A percentile compares a stretch with the other conserved stretches of the same genome.
Evolutionary conservation across 345 rosid genomes (phyloP).

Genomic region (Salix koriyanagi): DNA sequence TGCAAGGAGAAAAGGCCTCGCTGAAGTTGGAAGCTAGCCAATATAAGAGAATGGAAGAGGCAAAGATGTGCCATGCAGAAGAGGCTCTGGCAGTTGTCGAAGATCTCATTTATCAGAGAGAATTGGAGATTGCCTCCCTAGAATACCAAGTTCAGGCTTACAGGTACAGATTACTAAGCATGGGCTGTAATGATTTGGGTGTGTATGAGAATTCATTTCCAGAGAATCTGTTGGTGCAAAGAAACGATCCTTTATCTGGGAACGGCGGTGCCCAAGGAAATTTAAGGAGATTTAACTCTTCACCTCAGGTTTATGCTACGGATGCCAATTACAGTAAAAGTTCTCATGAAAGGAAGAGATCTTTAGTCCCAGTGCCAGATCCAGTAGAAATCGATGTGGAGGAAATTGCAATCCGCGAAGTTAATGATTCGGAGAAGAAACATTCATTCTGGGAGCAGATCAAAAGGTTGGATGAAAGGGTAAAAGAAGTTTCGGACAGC

Average conservation of each 20-base stretch:
- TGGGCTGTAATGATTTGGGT: slow-evolving; percentile 62
- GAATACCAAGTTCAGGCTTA: slow-evolving; percentile 81
- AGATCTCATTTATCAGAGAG: slow-evolving; percentile 70
- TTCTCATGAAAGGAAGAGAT: slow-evolving; percentile 14
- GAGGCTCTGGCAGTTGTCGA: slow-evolving; percentile 67
- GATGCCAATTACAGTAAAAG: slow-evolving; percentile 26
- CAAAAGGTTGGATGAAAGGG: slow-evolving; percentile 45
- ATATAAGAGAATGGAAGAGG: slow-evolving; percentile 82
- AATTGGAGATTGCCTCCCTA: slow-evolving; percentile 81
- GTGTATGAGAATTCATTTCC: slow-evolving; percentile 38
- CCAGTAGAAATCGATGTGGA: slow-evolving; percentile 2
- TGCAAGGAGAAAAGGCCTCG: slow-evolving; percentile 78
- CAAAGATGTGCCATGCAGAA: slow-evolving; percentile 71
- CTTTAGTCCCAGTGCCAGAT: slow-evolving; percentile 9
- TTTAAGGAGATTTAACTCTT: slow-evolving; percentile 37
- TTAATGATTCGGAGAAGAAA: slow-evolving; percentile 33
- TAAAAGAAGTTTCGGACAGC: slow-evolving; percentile 32
- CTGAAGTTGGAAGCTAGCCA: slow-evolving; percentile 85
- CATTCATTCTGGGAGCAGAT: slow-evolving; percentile 56
- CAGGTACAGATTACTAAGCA: slow-evolving; percentile 57
- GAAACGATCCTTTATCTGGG: slow-evolving; percentile 20
- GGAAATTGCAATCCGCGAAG: slow-evolving; percentile 29
- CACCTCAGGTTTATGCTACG: slow-evolving; percentile 23
- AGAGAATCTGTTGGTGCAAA: slow-evolving; percentile 37
- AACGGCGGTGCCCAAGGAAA: slow-evolving; percentile 18